These are phyloP conservation scores for Acer campestre DNA, from an alignment of 345 rosid species.

Conservation along the genomic window DNA sequence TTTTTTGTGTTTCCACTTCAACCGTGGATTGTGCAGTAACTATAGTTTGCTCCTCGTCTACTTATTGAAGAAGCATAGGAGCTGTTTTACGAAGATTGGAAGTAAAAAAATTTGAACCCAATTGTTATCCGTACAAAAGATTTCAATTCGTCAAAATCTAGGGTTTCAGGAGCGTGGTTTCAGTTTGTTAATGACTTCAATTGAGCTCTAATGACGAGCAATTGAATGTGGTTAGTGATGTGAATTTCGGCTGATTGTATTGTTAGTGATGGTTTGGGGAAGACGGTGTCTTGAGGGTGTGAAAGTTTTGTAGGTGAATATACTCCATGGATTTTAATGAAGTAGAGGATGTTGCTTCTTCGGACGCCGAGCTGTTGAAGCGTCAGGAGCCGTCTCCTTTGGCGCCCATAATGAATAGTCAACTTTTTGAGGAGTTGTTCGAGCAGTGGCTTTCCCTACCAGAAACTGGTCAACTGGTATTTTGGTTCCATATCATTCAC, in stretches of 20 bases:
- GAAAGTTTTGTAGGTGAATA: conserved; percentile 5
- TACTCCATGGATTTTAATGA: conserved; percentile 35
- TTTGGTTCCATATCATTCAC: not conserved
- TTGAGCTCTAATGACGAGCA: not conserved
- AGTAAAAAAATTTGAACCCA: not conserved
- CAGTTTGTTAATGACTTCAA: not conserved
- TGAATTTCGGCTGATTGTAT: not conserved
- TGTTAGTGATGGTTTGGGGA: not conserved
- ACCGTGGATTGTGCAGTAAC: not conserved
- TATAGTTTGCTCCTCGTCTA: not conserved
- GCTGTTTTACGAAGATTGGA: not conserved
- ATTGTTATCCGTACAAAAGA: not conserved
- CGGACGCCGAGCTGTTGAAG: conserved; percentile 74
- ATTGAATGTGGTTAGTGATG: not conserved
- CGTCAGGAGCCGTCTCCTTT: conserved; percentile 66
- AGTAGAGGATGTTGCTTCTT: conserved; percentile 38
- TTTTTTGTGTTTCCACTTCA: not conserved
- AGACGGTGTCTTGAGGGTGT: not conserved
- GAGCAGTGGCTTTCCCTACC: conserved; percentile 90
- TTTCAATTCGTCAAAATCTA: not conserved
- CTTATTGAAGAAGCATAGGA: not conserved
- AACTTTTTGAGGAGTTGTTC: conserved; percentile 62
- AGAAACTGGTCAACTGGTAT: conserved; percentile 64
- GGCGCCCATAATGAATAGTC: conserved; percentile 51
- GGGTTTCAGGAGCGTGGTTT: not conserved